Base-by-base conservation (phyloP, 371 early-diverging fungal genomes). In the Lichtheimia corymbifera region DNA sequence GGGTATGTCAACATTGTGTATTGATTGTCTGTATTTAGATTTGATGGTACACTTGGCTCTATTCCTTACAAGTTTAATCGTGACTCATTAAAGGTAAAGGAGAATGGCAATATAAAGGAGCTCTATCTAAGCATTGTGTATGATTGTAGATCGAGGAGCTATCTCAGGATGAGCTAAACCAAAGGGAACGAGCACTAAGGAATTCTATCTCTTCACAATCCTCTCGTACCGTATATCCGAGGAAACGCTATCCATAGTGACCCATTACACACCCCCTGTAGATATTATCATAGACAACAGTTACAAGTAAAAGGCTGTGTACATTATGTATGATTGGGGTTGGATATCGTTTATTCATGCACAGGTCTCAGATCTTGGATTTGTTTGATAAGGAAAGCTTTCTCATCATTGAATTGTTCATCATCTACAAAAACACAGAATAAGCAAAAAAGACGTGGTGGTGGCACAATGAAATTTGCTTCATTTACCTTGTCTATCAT, bases 321-420 rank as follows among this genome's bases (percentile, higher is more conserved):
- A 11, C 35, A 35, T 35, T 35, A 9, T 35, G 9, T 35, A 11
- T 11, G 9, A 9, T 9, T 35, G 6, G 30, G 11, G 2, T n/a
- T 47, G 47, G 47, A 47, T 47, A 47, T 47, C 47, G 17, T 50
- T 71, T 72, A 74, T 62, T 78, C 78, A 55, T 66, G 74, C 53
- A 67, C 41, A 55, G 75, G 73, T 61, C 72, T 72, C 40, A 88
- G 69, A 58, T 83, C 84, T 66, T 87, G 77, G 64, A 98, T 94
- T 64, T 97, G 94, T 67, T 91, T 93, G 62, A 97, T 84, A 59
- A 98, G 83, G 71, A 96, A 98, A 7, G 92, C 90, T 81, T 98
- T 98, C 71, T 98, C 98, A 72, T 97, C 97, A 63, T 93, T 94
- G 77, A 98, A 98, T 75, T 96, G 97, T 74, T 98, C 98, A 76